Percentiles rank a stretch among this genome's conserved stretches.
Conservation (phyloP, 345 rosid genomes). For the Dipteronia sinensis region DNA sequence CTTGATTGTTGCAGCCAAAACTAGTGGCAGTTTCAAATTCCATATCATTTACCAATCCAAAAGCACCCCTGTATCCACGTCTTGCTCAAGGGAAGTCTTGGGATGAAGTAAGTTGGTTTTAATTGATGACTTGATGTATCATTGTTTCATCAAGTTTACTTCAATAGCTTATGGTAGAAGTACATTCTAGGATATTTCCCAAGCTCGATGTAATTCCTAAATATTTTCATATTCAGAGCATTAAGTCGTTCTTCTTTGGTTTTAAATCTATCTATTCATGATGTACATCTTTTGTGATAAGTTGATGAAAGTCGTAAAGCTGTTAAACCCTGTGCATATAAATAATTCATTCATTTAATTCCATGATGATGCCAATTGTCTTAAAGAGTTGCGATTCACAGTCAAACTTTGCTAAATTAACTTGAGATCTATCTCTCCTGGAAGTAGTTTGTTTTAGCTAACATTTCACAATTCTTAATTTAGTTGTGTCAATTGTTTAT, state of each 20-base stretch:
- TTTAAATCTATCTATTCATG: not conserved
- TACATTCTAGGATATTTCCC: not conserved
- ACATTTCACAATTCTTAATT: too few relatives aligned
- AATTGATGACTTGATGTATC: not conserved
- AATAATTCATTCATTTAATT: not conserved
- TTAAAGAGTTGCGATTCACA: not conserved
- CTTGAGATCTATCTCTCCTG: not conserved
- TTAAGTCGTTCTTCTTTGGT: not conserved
- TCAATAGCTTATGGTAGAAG: not conserved
- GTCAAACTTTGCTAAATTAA: slow-evolving; percentile 11
- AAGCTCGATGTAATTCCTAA: not conserved
- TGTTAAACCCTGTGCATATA: slow-evolving; percentile 9
- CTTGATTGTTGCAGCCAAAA: slow-evolving; percentile 65
- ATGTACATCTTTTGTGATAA: not conserved
- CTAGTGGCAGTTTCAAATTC: slow-evolving; percentile 69
- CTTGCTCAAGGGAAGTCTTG: slow-evolving; percentile 91
- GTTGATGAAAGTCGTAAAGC: slow-evolving; percentile 9
- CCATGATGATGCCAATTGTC: slow-evolving; percentile 2
- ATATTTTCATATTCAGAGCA: not conserved
- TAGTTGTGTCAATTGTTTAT: not conserved
- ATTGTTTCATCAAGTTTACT: not conserved
- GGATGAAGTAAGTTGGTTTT: slow-evolving; percentile 69
- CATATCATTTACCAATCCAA: slow-evolving; percentile 67
- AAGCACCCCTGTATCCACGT: slow-evolving; percentile 90
- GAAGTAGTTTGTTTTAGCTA: slow-evolving; percentile 6